These are phyloP conservation scores for Trifolium dubium DNA, from an alignment of 306 rosid genomes.

Conservation along the genomic window DNA sequence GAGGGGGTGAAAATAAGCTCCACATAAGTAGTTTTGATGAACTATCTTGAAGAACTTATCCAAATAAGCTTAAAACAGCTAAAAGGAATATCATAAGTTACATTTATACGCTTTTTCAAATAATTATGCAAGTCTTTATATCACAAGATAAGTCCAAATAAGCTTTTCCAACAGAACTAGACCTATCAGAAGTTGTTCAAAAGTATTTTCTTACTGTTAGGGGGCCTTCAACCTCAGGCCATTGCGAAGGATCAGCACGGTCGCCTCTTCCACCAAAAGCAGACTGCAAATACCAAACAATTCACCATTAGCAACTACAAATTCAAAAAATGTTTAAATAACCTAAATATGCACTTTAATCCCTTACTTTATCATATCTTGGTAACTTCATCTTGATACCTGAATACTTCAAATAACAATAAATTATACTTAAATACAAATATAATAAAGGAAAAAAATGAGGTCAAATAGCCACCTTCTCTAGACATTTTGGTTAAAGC, in stretches of 20 bases:
- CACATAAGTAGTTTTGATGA: neutral
- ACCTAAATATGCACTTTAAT: constrained; percentile 12
- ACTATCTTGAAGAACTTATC: neutral
- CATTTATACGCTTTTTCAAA: neutral
- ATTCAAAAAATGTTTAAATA: constrained; percentile 19
- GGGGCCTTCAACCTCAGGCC: constrained; percentile 94
- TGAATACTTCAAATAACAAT: constrained; percentile 51
- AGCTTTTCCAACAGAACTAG: neutral
- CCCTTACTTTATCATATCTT: constrained; percentile 85
- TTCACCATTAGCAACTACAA: constrained; percentile 39
- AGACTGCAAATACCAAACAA: constrained; percentile 59
- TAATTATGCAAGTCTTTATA: neutral
- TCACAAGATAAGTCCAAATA: neutral
- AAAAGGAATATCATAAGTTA: neutral
- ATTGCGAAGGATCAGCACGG: constrained; percentile 77
- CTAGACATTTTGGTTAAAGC: constrained; percentile 63
- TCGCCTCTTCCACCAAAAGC: constrained; percentile 91
- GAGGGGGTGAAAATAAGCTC: neutral
- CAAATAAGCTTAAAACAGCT: neutral
- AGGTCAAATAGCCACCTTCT: constrained; percentile 64
- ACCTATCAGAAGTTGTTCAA: constrained; percentile 15
- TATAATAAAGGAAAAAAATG: constrained; percentile 17
- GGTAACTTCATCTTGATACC: constrained; percentile 89
- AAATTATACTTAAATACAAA: constrained; percentile 36
- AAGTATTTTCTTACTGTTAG: constrained; percentile 61